Evolutionary conservation across 208 protist genomes (phyloP), one percentile per base, ranked within the genome.

Genomic region (Leishmania lainsoni): DNA sequence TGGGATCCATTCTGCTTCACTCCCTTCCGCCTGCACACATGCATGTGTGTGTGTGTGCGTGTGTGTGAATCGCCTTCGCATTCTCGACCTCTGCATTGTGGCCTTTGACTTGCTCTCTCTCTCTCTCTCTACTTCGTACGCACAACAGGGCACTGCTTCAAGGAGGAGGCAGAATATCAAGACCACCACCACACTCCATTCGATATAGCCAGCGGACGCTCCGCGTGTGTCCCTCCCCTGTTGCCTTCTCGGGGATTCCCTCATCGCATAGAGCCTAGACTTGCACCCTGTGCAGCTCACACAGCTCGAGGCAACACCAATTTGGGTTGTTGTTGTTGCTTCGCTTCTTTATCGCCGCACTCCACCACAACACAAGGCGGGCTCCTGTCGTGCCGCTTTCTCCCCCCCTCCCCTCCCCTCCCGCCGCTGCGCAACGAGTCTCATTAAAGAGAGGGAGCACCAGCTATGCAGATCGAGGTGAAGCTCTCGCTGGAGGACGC

Each of bases 381-480:
- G 26, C 3, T 32, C 8, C 22, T 42, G 26, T 68, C 61, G 26
- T 20, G 29, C 61, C 8, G 26, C 29, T 12, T 4, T 39, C 14
- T 3, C 52, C 39, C 61, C 42, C 42, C 42, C 42, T 45, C 42
- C 42, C 42, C 42, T 4, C 42, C 58, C 2, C n/a, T 61, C 6
- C 14, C 26, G 32, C 29, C 3, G 39, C 14, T 68, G 14, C 5
- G 29, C 61, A 68, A 39, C 29, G 42, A 45, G 42, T 45, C 8
- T 14, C 14, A 14, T 17, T 73, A 22, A 10, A 3, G 71, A 17
- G n/a, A n/a, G 51, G 9, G 45, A 26, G 8, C 26, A 78, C 5
- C 48, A 68, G 5, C 58, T 71, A 97, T 97, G 91, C 84, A 93
- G 75, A 42, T 94, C 5, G 91, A 91, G 68, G 87, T 90, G 48